Percentiles rank a stretch among this genome's conserved stretches.
These are phyloP conservation scores for Neoboletus subvelutipes DNA, from an alignment of 768 basidiomycete species.

Conservation along the genomic window DNA sequence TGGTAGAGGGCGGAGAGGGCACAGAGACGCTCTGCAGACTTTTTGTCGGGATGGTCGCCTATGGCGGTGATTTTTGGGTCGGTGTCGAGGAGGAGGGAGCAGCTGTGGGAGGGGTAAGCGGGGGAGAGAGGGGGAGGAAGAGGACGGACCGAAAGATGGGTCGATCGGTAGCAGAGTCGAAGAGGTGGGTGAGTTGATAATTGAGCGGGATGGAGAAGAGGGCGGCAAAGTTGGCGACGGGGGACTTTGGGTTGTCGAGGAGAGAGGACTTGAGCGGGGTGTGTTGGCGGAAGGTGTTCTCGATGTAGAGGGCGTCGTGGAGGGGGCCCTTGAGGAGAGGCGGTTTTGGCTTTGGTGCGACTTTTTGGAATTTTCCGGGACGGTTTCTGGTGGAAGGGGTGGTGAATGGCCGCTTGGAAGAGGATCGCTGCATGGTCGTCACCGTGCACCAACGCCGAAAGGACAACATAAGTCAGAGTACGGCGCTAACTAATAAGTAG, in stretches of 20 bases:
- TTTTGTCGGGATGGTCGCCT: slow-evolving; percentile 59
- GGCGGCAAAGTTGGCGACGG: slow-evolving; percentile 43
- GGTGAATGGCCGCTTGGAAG: slow-evolving; percentile 14
- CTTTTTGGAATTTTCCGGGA: neutral
- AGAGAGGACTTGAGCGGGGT: slow-evolving; percentile 29
- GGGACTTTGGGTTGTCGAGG: slow-evolving; percentile 51
- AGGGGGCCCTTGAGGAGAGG: slow-evolving; percentile 31
- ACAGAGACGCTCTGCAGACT: slow-evolving; percentile 72
- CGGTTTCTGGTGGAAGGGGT: neutral
- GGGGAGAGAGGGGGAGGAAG: neutral
- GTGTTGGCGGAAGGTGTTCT: slow-evolving; percentile 22
- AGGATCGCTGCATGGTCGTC: slow-evolving; percentile 7
- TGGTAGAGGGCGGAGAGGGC: slow-evolving; percentile 74
- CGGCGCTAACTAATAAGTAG: too few species aligned
- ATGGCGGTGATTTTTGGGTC: slow-evolving; percentile 49
- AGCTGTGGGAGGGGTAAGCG: slow-evolving; percentile 17
- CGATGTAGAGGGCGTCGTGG: slow-evolving; percentile 37
- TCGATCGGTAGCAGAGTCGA: slow-evolving; percentile 12
- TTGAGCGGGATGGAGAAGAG: slow-evolving; percentile 12
- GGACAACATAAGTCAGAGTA: neutral
- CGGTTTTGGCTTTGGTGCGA: neutral
- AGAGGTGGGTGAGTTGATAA: slow-evolving; percentile 15
- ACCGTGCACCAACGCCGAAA: neutral
- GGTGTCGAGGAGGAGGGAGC: slow-evolving; percentile 27
- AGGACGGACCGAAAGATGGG: slow-evolving; percentile 25